These are phyloP conservation scores for Pythium periplocum DNA, from an alignment of 352 stramenopile species.

Conservation along the genomic window DNA sequence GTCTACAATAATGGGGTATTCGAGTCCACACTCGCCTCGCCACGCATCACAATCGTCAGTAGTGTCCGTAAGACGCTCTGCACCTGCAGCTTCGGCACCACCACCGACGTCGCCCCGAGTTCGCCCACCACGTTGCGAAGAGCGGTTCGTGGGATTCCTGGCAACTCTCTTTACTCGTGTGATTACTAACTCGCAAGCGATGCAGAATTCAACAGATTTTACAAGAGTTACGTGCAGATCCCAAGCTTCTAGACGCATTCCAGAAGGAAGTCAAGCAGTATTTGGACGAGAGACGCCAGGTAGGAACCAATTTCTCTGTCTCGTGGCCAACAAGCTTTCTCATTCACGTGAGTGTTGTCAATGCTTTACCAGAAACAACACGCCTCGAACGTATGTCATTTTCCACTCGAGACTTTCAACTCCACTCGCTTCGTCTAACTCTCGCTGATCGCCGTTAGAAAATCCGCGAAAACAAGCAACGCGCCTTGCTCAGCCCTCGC, in stretches of 20 bases:
- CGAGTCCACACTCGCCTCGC: too few species aligned
- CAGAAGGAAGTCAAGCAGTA: constrained; percentile 37
- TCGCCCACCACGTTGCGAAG: constrained; percentile 20
- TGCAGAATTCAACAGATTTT: constrained; percentile 49
- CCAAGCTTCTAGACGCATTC: constrained; percentile 47
- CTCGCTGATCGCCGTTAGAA: constrained; percentile 25
- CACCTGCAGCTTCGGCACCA: neutral
- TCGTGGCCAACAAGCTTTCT: neutral
- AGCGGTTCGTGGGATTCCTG: constrained; percentile 8
- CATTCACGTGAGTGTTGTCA: too few species aligned
- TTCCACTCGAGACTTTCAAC: neutral
- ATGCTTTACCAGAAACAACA: constrained; percentile 24
- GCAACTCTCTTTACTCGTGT: neutral
- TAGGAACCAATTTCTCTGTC: constrained; percentile 13
- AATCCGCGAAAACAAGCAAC: constrained; percentile 57
- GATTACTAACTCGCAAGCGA: neutral
- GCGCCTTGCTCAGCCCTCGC: constrained; percentile 15
- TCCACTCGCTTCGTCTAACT: neutral
- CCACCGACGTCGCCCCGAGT: constrained; percentile 13
- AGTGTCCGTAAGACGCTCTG: too few species aligned
- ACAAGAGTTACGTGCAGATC: constrained; percentile 51
- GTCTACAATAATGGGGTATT: too few species aligned
- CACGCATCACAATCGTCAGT: too few species aligned
- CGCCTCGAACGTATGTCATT: constrained; percentile 18
- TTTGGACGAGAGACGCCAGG: constrained; percentile 33